Conservation (phyloP, 2,329 filamentous ascomycete species). For the Pseudogymnoascus sp. region DNA sequence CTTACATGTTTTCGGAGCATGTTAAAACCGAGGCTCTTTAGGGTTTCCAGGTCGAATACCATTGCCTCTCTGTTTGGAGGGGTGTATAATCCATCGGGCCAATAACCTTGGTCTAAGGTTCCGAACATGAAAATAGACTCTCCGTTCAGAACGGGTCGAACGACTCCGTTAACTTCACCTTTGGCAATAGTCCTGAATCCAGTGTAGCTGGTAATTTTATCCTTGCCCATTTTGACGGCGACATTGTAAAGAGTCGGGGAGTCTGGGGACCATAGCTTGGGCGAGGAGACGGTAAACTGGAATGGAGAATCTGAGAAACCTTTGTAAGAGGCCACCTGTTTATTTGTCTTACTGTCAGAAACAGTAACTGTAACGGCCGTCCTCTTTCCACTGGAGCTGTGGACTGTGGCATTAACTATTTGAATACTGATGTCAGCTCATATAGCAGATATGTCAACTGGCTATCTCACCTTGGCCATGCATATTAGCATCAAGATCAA, state of each 20-base stretch:
- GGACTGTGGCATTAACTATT: conserved; percentile 50
- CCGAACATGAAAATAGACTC: conserved; percentile 63
- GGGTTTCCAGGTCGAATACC: conserved; percentile 56
- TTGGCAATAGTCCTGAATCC: conserved; percentile 60
- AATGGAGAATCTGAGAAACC: conserved; percentile 46
- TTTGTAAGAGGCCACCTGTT: conserved; percentile 29
- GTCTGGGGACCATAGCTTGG: conserved; percentile 59
- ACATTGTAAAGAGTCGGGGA: conserved; percentile 60
- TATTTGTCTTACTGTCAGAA: conserved; percentile 9
- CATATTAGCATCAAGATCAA: conserved; percentile 42
- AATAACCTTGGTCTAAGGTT: conserved; percentile 65
- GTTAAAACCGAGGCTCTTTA: conserved; percentile 64
- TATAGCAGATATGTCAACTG: neutral
- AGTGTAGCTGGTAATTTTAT: conserved; percentile 57
- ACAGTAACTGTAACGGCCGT: conserved; percentile 21
- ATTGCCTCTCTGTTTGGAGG: conserved; percentile 62
- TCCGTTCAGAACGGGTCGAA: conserved; percentile 47
- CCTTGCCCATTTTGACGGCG: conserved; percentile 46
- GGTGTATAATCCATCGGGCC: conserved; percentile 63
- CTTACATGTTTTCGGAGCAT: conserved; percentile 64
- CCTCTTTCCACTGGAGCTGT: conserved; percentile 36
- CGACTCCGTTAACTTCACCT: conserved; percentile 50
- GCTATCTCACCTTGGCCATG: conserved; percentile 42
- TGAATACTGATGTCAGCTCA: neutral
- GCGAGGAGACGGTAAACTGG: conserved; percentile 47